phyloP scores from a whole-genome alignment of 2,329 filamentous ascomycete species.

The Pseudophaeomoniella oleicola region DNA sequence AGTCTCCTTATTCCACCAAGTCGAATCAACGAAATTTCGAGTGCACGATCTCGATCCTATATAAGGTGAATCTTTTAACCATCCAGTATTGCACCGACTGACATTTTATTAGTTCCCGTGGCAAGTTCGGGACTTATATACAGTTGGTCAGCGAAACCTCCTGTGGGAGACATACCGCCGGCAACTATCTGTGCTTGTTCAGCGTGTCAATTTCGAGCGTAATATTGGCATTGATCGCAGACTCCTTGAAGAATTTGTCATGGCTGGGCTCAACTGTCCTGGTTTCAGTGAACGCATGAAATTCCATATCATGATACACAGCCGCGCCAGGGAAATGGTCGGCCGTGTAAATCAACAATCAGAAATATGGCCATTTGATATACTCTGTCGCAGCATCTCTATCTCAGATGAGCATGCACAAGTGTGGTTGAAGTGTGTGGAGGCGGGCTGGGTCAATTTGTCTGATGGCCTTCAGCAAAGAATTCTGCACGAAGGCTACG shows the following conservation, averaged over 20 bases:
- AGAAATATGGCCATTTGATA: conserved; percentile 26
- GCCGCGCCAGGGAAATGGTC: conserved; percentile 11
- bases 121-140: conserved; percentile 29
- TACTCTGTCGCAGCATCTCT: too few species aligned
- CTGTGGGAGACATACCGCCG: conserved; percentile 29
- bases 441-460: too few species aligned
- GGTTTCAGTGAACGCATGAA: conserved; percentile 30
- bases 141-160: conserved; percentile 29
- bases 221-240: conserved; percentile 24
- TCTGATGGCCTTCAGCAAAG: too few species aligned
- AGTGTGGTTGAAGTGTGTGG: too few species aligned
- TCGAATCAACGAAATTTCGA: conserved; percentile 39
- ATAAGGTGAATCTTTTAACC: conserved; percentile 25
- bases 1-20: conserved; percentile 35
- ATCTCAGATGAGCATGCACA: too few species aligned
- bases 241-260: conserved; percentile 23
- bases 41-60: conserved; percentile 33
- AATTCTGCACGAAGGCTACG: too few species aligned
- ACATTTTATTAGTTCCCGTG: conserved; percentile 31
- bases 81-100: conserved; percentile 2
- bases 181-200: conserved; percentile 56
- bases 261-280: conserved; percentile 25
- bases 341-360: conserved; percentile 13
- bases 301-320: conserved; percentile 17
- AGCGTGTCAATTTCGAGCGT: conserved; percentile 36